Base-by-base conservation (phyloP, 768 basidiomycete genomes). In the Coprinopsis cinerea region DNA sequence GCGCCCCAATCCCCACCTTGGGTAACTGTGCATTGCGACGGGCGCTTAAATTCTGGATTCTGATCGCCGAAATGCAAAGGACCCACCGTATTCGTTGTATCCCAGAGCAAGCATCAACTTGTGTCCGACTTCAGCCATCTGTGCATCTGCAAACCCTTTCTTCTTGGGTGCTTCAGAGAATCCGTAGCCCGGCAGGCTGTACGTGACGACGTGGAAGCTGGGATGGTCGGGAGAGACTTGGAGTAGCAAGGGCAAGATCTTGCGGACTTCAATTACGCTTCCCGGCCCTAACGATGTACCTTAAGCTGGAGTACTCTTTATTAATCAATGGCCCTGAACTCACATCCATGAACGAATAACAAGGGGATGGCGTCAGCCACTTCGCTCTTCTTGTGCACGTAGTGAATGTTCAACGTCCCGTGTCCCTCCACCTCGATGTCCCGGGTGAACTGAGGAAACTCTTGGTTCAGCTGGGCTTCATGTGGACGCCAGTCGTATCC, bases 151-250 rank as follows among this genome's bases (percentile, higher is more conserved):
- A 48, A 83, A 82, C 1, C 78, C 80, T 54, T 67, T 68, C 56
- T 75, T 78, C 32, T 57, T 69, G 2, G 78, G 73, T 1, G 71
- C 76, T 11, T 78, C 69, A 0, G 82, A 83, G 59, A 83, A 84
- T 0, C 81, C 83, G 62, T 62, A 85, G 0, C 79, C 80, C 11
- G 83, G 83, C 2, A 85, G 55, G 54, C 80, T 77, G 9, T 75
- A 54, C 0, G 76, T 78, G 1, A 86, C 80, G 18, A 85, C 79
- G 50, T 85, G 83, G 57, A 83, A 83, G 25, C 70, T 73, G 1
- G 79, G 80, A 32, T 75, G 66, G 0, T 73, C 69, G 1, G 65
- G 48, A 3, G 73, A 69, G 0, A 64, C 65, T 14, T 68, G 57
- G 0, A 72, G 67, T 47, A 86, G 65, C 15, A 82, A 56, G 0